Evolutionary conservation across 192 early-diverging fungal species (phyloP).

Genomic region (Backusella tarrabulga): DNA sequence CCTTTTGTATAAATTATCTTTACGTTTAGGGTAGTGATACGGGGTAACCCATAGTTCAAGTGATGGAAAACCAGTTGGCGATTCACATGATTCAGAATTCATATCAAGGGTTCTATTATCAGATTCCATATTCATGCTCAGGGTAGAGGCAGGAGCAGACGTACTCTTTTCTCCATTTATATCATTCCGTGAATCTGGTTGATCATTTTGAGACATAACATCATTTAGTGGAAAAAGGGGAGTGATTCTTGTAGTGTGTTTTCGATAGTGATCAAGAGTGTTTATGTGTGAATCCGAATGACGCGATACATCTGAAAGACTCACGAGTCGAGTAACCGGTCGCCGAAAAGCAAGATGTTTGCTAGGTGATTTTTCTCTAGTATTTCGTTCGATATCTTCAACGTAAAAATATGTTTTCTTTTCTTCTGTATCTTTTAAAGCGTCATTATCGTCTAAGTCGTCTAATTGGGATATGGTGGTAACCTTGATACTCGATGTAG

Average conservation of each 20-base stretch:
- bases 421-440: not conserved
- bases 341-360: not conserved
- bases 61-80: not conserved
- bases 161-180: not conserved
- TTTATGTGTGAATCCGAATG: not conserved
- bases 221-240: not conserved
- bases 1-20: not conserved
- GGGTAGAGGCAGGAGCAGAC: not conserved
- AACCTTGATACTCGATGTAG: not conserved
- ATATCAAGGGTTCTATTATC: not conserved
- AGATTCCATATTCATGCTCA: not conserved
- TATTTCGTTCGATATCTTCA: not conserved
- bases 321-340: not conserved
- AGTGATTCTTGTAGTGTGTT: not conserved
- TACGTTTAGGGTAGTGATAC: too few relatives aligned
- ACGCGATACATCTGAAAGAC: not conserved
- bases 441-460: not conserved
- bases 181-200: not conserved
- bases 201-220: not conserved
- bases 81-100: not conserved
- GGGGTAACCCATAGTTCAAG: not conserved
- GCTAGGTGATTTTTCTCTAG: not conserved
- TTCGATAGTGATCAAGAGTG: not conserved
- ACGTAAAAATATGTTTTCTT: not conserved
- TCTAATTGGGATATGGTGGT: not conserved